Evolutionary conservation across 2,329 filamentous ascomycete species (phyloP).

Genomic region (Akanthomyces muscarius): DNA sequence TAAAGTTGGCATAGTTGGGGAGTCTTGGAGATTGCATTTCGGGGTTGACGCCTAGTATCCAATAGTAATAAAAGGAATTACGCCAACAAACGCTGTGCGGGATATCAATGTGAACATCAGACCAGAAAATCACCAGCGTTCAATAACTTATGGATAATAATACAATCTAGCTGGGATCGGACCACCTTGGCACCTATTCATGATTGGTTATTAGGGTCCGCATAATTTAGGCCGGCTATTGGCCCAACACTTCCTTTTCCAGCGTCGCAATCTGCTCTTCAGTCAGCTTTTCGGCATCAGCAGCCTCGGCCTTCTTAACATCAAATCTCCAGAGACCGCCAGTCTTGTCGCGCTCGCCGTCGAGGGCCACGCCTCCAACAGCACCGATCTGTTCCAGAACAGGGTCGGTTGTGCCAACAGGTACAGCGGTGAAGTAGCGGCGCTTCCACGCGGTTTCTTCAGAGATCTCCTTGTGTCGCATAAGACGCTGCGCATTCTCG

Average conservation of each 20-base stretch:
- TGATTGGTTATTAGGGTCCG: not conserved
- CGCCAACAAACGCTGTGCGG: not conserved
- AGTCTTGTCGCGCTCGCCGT: conserved; percentile 57
- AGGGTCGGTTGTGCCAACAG: conserved; percentile 37
- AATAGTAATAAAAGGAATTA: not conserved
- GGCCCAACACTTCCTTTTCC: conserved; percentile 42
- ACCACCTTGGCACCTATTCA: not conserved
- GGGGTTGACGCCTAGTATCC: conserved; percentile 1
- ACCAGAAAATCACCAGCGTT: not conserved
- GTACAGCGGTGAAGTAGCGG: conserved; percentile 67
- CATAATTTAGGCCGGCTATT: conserved; percentile 24
- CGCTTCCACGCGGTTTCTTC: conserved; percentile 76
- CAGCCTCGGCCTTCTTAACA: conserved; percentile 40
- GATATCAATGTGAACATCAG: not conserved
- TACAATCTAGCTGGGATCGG: conserved; percentile 7
- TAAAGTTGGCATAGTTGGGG: conserved; percentile 4
- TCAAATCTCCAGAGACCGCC: conserved; percentile 59
- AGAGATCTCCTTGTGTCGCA: conserved; percentile 68
- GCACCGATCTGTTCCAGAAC: conserved; percentile 43
- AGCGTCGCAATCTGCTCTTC: conserved; percentile 39
- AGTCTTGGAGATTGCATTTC: conserved; percentile 11
- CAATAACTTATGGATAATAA: not conserved
- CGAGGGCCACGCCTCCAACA: conserved; percentile 42
- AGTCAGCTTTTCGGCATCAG: conserved; percentile 34
- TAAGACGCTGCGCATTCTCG: conserved; percentile 78